Evolutionary conservation across 176 grass and related monocot species (phyloP).

Genomic region (Puya raimondii): DNA sequence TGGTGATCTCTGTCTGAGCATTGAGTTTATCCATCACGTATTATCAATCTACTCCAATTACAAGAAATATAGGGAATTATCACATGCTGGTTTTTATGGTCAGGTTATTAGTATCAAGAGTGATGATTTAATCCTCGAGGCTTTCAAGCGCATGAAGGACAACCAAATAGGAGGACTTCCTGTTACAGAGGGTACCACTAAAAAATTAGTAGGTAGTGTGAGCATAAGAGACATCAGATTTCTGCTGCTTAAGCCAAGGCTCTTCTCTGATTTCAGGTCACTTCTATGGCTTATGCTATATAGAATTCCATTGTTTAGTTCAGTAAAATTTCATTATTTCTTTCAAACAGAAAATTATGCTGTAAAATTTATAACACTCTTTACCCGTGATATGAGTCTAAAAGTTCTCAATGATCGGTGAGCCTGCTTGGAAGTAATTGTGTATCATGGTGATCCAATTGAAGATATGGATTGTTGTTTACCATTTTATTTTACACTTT

Average conservation of each 20-base stretch:
- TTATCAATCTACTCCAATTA: too few species aligned
- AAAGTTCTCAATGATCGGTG: too few species aligned
- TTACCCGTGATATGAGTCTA: too few species aligned
- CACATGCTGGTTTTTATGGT: background rate
- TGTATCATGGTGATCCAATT: too few species aligned
- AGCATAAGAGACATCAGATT: slow-evolving; percentile 78
- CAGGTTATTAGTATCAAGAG: slow-evolving; percentile 79
- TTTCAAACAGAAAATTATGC: too few species aligned
- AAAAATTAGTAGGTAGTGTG: slow-evolving; percentile 73
- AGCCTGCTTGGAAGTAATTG: too few species aligned
- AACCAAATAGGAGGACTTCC: slow-evolving; percentile 77
- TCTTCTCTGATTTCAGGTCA: slow-evolving; percentile 76
- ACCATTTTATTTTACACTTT: slow-evolving; percentile 2
- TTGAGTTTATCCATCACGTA: too few species aligned
- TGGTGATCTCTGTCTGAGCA: background rate
- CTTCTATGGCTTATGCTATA: background rate
- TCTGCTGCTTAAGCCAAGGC: slow-evolving; percentile 63
- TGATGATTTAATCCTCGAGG: slow-evolving; percentile 72
- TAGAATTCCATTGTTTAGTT: background rate
- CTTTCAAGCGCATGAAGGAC: slow-evolving; percentile 86
- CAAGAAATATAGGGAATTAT: slow-evolving; percentile 9
- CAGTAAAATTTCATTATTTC: too few species aligned
- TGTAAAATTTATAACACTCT: too few species aligned
- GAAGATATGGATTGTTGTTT: too few species aligned
- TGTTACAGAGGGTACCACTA: slow-evolving; percentile 45